Base-by-base conservation (phyloP, 768 basidiomycete genomes). In the Strobilomyces dryophilus region DNA sequence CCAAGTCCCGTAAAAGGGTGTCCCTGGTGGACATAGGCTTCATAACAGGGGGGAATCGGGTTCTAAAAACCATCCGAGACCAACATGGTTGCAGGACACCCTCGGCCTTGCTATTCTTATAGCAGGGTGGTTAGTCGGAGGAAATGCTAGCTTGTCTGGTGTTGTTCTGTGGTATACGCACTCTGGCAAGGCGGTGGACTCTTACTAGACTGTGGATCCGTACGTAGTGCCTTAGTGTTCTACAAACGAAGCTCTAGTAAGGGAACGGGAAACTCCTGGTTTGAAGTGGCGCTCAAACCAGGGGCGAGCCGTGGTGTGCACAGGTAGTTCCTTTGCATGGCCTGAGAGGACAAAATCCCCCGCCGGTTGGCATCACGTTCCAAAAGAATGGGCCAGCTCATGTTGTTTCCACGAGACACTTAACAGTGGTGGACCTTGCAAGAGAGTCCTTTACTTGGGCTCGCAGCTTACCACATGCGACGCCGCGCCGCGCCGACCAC, bases 401-500 rank as follows among this genome's bases (percentile, higher is more conserved):
- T 36, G 35, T 39, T 39, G 37, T 39, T 39, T 39, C 37, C 37
- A 39, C 10, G 37, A 39, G 37, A 39, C 37, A 39, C 24, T 20
- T 18, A 39, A 18, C 17, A 18, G 37, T 39, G n/a, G 37, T 39
- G n/a, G 37, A 12, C 18, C 6, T 39, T 18, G n/a, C n/a, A n/a
- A 24, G 24, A 24, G 24, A 24, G 24, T 24, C 24, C 24, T 24
- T 24, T 24, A 24, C 24, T 24, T 24, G 24, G 24, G 50, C 14
- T 20, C 0, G 35, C 40, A 3, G 52, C 48, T 3, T 53, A 46
- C 29, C 47, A 43, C 0, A 42, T 69, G 5, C 11, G 61, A n/a
- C 1, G 14, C 3, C 31, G 61, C 11, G 36, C 53, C 1, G 63
- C 66, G 3, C 34, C 35, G 3, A 68, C 67, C 1, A 2, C 9